phyloP scores from a whole-genome alignment of 805 yeast genomes.

The Cyberlindnera veronae region DNA sequence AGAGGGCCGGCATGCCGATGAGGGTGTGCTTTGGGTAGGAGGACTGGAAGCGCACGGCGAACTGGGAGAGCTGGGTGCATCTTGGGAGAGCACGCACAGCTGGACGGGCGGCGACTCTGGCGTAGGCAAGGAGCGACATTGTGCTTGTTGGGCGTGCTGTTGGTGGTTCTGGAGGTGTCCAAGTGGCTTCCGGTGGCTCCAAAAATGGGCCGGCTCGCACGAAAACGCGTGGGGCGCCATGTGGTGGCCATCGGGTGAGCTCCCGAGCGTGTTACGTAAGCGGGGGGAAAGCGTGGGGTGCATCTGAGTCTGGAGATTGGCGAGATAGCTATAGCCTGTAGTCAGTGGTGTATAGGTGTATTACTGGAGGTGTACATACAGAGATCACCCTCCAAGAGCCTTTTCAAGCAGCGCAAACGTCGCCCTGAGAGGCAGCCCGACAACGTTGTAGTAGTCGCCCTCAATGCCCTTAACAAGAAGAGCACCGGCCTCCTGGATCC shows the following conservation, averaged over 20 bases:
- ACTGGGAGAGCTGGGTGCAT: constrained; percentile 19
- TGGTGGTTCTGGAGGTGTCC: no score
- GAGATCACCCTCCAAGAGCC: constrained; percentile 1
- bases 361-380: no score
- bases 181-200: no score
- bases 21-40: constrained; percentile 77
- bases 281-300: no score
- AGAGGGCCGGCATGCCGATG: constrained; percentile 96
- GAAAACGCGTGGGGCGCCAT: background rate
- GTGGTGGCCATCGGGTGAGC: background rate
- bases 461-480: constrained; percentile 55
- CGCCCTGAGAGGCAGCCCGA: constrained; percentile 74
- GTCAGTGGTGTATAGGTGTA: no score
- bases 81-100: constrained; percentile 16
- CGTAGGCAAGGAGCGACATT: constrained; percentile 12
- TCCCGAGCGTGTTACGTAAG: no score
- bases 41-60: constrained; percentile 25
- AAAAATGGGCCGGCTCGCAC: no score
- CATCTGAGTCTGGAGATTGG: no score
- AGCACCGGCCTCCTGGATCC: constrained; percentile 72
- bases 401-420: constrained; percentile 46
- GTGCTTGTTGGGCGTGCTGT: no score
- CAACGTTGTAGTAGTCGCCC: constrained; percentile 85
- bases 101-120: constrained; percentile 18
- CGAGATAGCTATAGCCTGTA: no score